Conservation (phyloP, 2,329 filamentous ascomycete species). For the Pseudogymnoascus verrucosus region DNA sequence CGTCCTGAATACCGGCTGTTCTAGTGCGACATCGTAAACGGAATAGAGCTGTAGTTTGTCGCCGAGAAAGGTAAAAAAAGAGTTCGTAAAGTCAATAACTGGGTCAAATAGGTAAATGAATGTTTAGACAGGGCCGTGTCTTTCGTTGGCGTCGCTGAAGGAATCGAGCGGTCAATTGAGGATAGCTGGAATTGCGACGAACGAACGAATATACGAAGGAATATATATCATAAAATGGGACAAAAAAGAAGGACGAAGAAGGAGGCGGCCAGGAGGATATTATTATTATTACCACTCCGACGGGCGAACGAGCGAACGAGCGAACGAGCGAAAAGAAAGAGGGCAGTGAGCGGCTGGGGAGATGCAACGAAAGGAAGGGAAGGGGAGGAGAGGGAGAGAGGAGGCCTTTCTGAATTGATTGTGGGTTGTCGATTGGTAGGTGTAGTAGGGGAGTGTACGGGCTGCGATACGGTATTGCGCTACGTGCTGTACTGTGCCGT, state of each 20-base stretch:
- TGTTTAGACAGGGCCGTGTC: not conserved
- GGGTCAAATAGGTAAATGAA: not conserved
- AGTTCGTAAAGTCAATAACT: slow-evolving; percentile 4
- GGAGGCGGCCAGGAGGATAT: slow-evolving; percentile 6
- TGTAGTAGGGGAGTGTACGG: not conserved
- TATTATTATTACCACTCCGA: slow-evolving; percentile 9
- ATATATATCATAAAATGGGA: slow-evolving; percentile 5
- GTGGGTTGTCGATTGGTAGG: not conserved
- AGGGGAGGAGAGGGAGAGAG: not conserved
- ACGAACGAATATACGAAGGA: not conserved
- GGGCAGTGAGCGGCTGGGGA: slow-evolving; percentile 6
- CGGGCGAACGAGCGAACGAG: not conserved
- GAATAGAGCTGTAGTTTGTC: not conserved
- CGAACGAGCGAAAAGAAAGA: slow-evolving; percentile 4
- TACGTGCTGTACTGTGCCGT: not conserved
- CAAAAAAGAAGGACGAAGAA: slow-evolving; percentile 9
- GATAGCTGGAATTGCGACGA: not conserved
- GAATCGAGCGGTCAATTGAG: not conserved
- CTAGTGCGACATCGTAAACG: slow-evolving; percentile 6
- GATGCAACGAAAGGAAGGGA: slow-evolving; percentile 2
- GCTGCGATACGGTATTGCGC: not conserved
- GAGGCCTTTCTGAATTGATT: not conserved
- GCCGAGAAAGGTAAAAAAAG: not conserved
- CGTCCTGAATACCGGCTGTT: not conserved
- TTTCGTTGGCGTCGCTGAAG: slow-evolving; percentile 4